A percentile compares a stretch with the other conserved stretches of the same genome.
Evolutionary conservation across 768 basidiomycete genomes (phyloP).

Genomic region (Suillus cothurnatus): DNA sequence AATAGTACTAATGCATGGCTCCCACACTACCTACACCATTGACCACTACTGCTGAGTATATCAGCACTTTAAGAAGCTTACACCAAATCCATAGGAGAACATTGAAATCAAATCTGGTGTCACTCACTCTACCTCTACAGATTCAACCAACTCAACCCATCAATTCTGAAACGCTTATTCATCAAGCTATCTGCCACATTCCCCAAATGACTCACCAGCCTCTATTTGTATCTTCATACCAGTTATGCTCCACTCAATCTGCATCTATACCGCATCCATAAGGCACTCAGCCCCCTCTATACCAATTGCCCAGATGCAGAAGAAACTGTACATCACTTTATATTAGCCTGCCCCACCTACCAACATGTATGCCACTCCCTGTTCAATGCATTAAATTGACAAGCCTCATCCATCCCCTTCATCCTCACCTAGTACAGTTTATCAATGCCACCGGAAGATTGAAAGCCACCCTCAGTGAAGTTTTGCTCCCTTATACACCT

Average conservation of each 20-base stretch:
- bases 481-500: too few species aligned
- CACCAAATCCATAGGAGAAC: too few species aligned
- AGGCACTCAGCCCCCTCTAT: not conserved
- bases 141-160: not conserved
- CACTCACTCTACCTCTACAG: not conserved
- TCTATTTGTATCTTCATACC: not conserved
- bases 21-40: not conserved
- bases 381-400: not conserved
- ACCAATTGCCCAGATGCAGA: slow-evolving; percentile 17
- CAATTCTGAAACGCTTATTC: not conserved
- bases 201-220: not conserved
- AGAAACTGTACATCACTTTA: slow-evolving; percentile 35
- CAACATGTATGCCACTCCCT: not conserved
- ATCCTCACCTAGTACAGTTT: too few species aligned
- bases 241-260: not conserved
- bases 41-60: not conserved
- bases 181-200: not conserved
- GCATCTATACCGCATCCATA: not conserved
- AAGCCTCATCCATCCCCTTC: not conserved
- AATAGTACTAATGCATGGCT: not conserved
- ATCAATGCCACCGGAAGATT: too few species aligned
- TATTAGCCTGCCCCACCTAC: slow-evolving; percentile 29
- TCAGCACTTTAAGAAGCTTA: too few species aligned
- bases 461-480: too few species aligned
- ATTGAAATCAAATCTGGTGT: not conserved